phyloP scores from a whole-genome alignment of 768 basidiomycete genomes.

The Tephrocybe sp. region DNA sequence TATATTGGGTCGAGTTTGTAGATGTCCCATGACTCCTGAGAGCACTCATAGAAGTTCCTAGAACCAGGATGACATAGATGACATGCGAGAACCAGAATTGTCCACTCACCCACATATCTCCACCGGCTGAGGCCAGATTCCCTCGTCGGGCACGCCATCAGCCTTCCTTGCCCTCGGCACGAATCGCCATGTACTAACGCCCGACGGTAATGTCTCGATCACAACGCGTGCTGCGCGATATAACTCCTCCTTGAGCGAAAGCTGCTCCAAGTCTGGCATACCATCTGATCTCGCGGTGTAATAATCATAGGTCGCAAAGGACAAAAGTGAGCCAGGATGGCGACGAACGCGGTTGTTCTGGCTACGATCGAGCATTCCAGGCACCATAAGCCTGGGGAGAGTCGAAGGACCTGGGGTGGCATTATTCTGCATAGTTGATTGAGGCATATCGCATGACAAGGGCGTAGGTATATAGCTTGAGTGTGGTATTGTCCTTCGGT shows the following conservation, averaged over 20 bases:
- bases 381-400: conserved; percentile 28
- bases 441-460: not conserved
- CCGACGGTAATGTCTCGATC: conserved; percentile 61
- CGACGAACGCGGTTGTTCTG: conserved; percentile 67
- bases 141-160: conserved; percentile 62
- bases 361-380: conserved; percentile 66
- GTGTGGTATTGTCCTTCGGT: conserved; percentile 20
- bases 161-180: conserved; percentile 68
- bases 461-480: not conserved
- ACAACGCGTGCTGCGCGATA: conserved; percentile 71
- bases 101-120: conserved; percentile 66
- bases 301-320: conserved; percentile 77
- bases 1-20: conserved; percentile 81
- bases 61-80: conserved; percentile 13
- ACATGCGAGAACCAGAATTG: not conserved
- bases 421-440: conserved; percentile 2
- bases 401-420: conserved; percentile 23
- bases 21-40: conserved; percentile 84
- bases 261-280: conserved; percentile 37
- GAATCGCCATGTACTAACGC: conserved; percentile 68
- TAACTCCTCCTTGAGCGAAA: conserved; percentile 45
- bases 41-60: conserved; percentile 50
- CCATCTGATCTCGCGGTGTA: conserved; percentile 50
- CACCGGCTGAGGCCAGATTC: conserved; percentile 66
- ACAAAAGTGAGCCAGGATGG: conserved; percentile 54